Evolutionary conservation across 2,329 filamentous ascomycete species (phyloP).

Genomic region (Colletotrichum liaoningense): DNA sequence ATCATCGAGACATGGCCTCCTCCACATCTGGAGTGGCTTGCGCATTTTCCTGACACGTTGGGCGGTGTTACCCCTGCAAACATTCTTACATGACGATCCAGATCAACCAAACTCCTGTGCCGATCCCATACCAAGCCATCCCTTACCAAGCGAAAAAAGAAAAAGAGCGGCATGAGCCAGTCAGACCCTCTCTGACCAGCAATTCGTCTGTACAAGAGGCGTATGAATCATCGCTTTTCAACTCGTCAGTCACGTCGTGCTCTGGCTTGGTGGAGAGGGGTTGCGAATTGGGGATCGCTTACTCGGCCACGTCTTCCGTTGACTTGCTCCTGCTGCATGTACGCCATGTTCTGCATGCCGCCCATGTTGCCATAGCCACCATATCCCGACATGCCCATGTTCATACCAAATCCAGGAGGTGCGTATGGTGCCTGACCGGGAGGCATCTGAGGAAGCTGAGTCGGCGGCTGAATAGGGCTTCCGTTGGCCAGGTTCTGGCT

Average conservation of each 20-base stretch:
- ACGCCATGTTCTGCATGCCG: constrained; percentile 61
- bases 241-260: constrained; percentile 23
- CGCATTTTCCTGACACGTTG: constrained; percentile 35
- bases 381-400: constrained; percentile 58
- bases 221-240: constrained; percentile 27
- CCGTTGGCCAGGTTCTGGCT: constrained; percentile 62
- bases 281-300: constrained; percentile 52
- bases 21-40: constrained; percentile 34
- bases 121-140: constrained; percentile 35
- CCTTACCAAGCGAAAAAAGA: constrained; percentile 20
- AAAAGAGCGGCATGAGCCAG: constrained; percentile 34
- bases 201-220: constrained; percentile 17
- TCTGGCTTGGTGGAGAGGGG: constrained; percentile 5
- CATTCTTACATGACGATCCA: constrained; percentile 37
- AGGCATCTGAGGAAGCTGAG: constrained; percentile 54
- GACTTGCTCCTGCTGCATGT: constrained; percentile 67
- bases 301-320: constrained; percentile 70
- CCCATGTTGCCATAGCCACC: constrained; percentile 58
- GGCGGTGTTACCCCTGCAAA: constrained; percentile 34
- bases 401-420: constrained; percentile 62
- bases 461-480: constrained; percentile 61
- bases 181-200: constrained; percentile 32
- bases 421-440: constrained; percentile 57
- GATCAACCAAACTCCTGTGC: constrained; percentile 36
- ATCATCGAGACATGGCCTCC: constrained; percentile 35